These are phyloP conservation scores for Scenedesmus sp. DNA, from an alignment of 163 green algal species.

Conservation along the genomic window DNA sequence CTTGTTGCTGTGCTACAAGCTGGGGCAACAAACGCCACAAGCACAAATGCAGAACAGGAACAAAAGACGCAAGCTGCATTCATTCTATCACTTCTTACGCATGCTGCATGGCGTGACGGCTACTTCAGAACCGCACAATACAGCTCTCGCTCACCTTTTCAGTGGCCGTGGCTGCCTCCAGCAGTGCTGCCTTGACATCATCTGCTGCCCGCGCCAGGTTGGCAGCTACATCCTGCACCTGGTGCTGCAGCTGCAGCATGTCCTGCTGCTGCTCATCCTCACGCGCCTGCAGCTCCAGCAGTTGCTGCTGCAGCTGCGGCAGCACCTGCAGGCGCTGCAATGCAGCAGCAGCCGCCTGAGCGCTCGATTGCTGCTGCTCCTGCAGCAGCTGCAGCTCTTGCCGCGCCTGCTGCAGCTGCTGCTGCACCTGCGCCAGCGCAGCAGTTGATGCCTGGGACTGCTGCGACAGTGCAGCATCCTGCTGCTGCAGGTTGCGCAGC, in stretches of 20 bases:
- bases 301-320: conserved; percentile 9
- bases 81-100: too few species aligned
- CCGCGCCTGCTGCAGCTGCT: background rate
- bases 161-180: background rate
- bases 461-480: background rate
- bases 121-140: background rate
- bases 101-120: too few species aligned
- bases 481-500: background rate
- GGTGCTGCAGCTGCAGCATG: background rate
- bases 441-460: background rate
- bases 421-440: background rate
- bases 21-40: too few species aligned
- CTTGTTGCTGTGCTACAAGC: too few species aligned
- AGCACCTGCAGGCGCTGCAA: background rate
- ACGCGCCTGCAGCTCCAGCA: conserved; percentile 6
- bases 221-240: background rate
- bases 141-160: background rate
- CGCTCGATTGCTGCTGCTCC: background rate
- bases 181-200: conserved; percentile 7
- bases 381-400: background rate
- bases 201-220: background rate
- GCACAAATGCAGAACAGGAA: too few species aligned
- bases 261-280: background rate
- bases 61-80: too few species aligned
- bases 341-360: background rate